Evolutionary conservation across 129 eudicot genomes (phyloP).

Genomic region (Daucus carota): DNA sequence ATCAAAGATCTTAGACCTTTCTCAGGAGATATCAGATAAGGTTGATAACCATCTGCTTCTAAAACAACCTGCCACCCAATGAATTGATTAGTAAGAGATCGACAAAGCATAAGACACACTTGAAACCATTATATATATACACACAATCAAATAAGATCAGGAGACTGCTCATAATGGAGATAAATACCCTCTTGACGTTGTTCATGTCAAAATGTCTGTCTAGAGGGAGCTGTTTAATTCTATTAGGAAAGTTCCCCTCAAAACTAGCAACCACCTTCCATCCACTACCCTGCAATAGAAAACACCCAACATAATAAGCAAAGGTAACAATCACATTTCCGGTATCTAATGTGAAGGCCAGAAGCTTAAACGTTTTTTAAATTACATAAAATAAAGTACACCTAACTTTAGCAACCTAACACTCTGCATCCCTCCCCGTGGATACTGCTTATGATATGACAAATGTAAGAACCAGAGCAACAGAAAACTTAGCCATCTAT

Average conservation of each 20-base stretch:
- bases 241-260: conserved; percentile 91
- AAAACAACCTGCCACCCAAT: conserved; percentile 66
- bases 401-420: neutral
- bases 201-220: conserved; percentile 92
- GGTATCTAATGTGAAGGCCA: neutral
- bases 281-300: conserved; percentile 71
- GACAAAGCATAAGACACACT: neutral
- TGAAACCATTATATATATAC: neutral
- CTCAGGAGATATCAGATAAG: conserved; percentile 97
- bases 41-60: conserved; percentile 99
- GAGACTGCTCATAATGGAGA: neutral
- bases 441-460: neutral
- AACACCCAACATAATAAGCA: neutral
- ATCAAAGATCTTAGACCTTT: conserved; percentile 92
- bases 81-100: conserved; percentile 16
- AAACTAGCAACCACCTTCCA: conserved; percentile 98
- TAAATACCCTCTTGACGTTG: conserved; percentile 83
- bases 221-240: conserved; percentile 94
- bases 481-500: neutral
- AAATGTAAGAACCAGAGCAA: neutral
- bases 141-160: neutral
- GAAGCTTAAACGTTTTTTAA: neutral
- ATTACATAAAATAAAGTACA: neutral
- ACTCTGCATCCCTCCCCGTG: neutral
- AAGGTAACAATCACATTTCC: neutral